Conservation (phyloP, 805 yeast genomes). For the Zygosaccharomyces rouxii region DNA sequence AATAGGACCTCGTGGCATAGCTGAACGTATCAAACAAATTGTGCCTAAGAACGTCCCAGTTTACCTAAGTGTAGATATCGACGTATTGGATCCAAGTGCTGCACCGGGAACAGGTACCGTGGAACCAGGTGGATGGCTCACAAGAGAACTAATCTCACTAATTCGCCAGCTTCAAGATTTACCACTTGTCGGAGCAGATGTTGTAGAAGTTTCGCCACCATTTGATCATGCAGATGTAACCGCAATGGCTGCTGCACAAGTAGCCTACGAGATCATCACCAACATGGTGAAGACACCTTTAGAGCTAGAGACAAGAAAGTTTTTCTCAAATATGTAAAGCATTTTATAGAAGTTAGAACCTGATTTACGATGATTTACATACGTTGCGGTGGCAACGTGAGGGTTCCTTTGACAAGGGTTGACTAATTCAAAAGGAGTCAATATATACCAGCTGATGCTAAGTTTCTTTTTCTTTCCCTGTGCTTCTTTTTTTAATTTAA, state of each 20-base stretch:
- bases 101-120: conserved; percentile 82
- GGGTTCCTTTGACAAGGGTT: not conserved
- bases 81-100: conserved; percentile 65
- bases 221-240: conserved; percentile 64
- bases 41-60: conserved; percentile 66
- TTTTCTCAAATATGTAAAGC: not conserved
- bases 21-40: conserved; percentile 46
- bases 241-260: conserved; percentile 65
- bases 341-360: not conserved
- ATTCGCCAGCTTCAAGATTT: conserved; percentile 57
- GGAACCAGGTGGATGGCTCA: conserved; percentile 70
- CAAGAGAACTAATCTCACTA: conserved; percentile 58
- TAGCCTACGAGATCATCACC: conserved; percentile 65
- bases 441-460: not conserved
- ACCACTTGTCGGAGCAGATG: conserved; percentile 67
- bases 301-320: not conserved
- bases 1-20: conserved; percentile 58
- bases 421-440: not conserved
- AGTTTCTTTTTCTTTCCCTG: not conserved
- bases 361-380: not conserved
- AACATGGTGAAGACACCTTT: conserved; percentile 56
- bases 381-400: not conserved
- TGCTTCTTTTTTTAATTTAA: not conserved
- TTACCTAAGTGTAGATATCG: conserved; percentile 75
- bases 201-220: conserved; percentile 69